Evolutionary conservation across 202 grass and related monocot genomes (phyloP), one percentile per base, ranked within the genome.

Genomic region (Panicum hallii): DNA sequence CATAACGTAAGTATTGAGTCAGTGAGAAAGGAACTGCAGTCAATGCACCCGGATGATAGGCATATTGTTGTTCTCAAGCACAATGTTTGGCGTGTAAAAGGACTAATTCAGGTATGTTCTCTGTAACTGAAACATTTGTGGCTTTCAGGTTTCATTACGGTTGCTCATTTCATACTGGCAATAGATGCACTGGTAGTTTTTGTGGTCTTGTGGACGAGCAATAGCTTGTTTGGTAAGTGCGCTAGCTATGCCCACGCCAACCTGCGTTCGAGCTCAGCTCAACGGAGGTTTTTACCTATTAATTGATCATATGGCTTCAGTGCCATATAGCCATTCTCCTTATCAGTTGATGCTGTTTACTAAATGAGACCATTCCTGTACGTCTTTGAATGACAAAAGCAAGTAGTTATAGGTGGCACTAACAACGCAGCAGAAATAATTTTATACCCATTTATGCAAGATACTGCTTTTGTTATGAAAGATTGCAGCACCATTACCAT

Each of bases 71-170:
- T 99, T 88, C 84, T 99, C 72, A 95, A 93, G 82, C 97, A 99
- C 83, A 99, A 96, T 32, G 97, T 99, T 91, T 99, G 97, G 97
- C 93, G 97, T 81, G 97, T 99, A 22, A 99, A 99, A 82, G 97
- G 97, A 74, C 64, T 99, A 64, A 99, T 99, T 89, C 97, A 99
- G 91, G 97, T 99, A 41, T 34, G 22, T 73, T 52, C 9, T 79
- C 53, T 70, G 17, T 87, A 60, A 88, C 46, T 28, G 23, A 65
- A 67, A 17, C 17, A 67, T 72, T 23, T 60, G n/a, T 83, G 19
- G 11, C 40, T 41, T 36, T 72, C 20, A 76, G 45, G 30, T 26
- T 83, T 69, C 62, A 10, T 64, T 75, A 23, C 5, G 15, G 15
- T 72, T 77, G 0, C 1, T 63, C 16, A 6, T 62, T 49, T 87